Evolutionary conservation across 148 eudicot species (phyloP).

Genomic region (Fagopyrum esculentum): DNA sequence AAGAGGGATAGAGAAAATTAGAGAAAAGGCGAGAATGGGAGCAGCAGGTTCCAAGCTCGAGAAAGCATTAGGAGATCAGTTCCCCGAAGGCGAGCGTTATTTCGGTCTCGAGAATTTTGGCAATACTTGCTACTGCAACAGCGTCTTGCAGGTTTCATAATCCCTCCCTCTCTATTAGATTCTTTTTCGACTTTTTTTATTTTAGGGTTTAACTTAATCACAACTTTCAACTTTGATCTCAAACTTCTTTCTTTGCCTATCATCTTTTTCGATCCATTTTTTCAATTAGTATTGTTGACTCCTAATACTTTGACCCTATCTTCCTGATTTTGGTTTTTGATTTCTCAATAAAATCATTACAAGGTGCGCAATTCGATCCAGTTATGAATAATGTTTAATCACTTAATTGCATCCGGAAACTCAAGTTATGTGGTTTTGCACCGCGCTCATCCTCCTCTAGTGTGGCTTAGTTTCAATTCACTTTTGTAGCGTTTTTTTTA

Average conservation of each 20-base stretch:
- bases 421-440: not conserved
- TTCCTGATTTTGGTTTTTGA: not conserved
- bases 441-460: not conserved
- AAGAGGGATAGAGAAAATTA: conserved; percentile 10
- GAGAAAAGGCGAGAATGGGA: conserved; percentile 46
- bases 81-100: conserved; percentile 85
- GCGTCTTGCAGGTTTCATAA: conserved; percentile 57
- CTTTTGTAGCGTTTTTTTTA: not conserved
- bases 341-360: not conserved
- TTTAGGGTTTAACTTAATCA: conserved; percentile 5
- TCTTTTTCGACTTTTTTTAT: not conserved
- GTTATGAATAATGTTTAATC: not conserved
- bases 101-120: conserved; percentile 87
- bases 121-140: conserved; percentile 88
- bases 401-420: not conserved
- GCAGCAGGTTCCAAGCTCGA: conserved; percentile 86
- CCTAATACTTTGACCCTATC: not conserved
- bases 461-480: not conserved
- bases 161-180: not conserved
- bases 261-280: not conserved
- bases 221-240: not conserved
- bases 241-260: not conserved
- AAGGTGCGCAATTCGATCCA: not conserved
- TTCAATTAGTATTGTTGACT: not conserved
- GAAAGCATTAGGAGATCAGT: conserved; percentile 88